These are phyloP conservation scores for Pseudogymnoascus sp. DNA, from an alignment of 2,329 filamentous ascomycete species.

Conservation along the genomic window DNA sequence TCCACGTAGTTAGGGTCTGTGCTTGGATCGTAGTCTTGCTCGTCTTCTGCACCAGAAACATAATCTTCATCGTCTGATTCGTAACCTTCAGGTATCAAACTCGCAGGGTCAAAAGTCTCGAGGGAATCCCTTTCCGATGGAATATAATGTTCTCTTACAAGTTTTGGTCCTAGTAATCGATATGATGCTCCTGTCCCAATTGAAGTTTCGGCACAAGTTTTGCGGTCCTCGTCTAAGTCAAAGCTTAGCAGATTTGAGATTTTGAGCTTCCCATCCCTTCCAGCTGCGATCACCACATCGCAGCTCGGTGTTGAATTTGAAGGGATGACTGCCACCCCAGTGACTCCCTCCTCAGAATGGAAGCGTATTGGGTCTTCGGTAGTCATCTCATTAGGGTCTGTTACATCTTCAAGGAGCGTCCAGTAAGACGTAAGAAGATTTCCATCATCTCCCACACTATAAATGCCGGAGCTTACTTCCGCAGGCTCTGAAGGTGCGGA, in stretches of 20 bases:
- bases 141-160: background rate
- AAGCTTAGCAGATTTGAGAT: background rate
- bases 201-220: background rate
- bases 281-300: background rate
- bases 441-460: background rate
- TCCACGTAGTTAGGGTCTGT: background rate
- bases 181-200: background rate
- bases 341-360: background rate
- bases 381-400: background rate
- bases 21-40: background rate
- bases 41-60: background rate
- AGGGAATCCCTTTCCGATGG: background rate
- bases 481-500: background rate
- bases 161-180: background rate
- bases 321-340: background rate
- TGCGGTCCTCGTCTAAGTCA: background rate
- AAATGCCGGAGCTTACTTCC: background rate
- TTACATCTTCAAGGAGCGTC: background rate
- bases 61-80: constrained; percentile 1
- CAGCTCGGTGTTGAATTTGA: background rate
- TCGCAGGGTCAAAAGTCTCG: background rate
- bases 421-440: background rate
- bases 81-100: background rate
- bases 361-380: background rate
- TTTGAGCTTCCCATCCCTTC: background rate